These are phyloP conservation scores for Komagataella ulmi DNA, from an alignment of 805 yeast species.

Conservation along the genomic window DNA sequence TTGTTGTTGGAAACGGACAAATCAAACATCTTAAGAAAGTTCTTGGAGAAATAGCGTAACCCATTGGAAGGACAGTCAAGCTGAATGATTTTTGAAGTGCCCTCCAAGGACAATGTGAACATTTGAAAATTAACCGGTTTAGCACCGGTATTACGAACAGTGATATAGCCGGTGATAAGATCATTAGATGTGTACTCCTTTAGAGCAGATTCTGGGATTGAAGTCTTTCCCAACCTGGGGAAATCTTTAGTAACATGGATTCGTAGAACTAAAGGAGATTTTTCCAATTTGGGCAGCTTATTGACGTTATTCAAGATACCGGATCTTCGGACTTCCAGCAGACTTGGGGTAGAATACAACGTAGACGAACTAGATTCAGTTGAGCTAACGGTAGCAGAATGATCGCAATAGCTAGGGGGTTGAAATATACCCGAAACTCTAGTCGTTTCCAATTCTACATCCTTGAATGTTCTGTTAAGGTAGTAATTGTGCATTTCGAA, in stretches of 20 bases:
- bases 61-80: not conserved
- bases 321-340: not conserved
- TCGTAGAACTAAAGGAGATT: slow-evolving; percentile 12
- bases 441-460: slow-evolving; percentile 4
- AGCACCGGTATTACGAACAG: slow-evolving; percentile 25
- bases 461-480: slow-evolving; percentile 9
- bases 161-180: slow-evolving; percentile 41
- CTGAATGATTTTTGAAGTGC: slow-evolving; percentile 12
- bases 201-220: slow-evolving; percentile 18
- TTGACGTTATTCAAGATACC: slow-evolving; percentile 14
- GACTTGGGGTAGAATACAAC: not conserved
- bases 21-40: slow-evolving; percentile 2
- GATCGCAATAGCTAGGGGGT: slow-evolving; percentile 5
- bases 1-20: slow-evolving; percentile 23
- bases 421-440: not conserved
- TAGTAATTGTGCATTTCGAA: slow-evolving; percentile 49
- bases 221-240: slow-evolving; percentile 14
- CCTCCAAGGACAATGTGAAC: slow-evolving; percentile 48
- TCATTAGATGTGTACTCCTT: slow-evolving; percentile 61
- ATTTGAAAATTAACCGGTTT: slow-evolving; percentile 43
- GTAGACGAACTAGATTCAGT: not conserved
- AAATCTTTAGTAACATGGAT: slow-evolving; percentile 25
- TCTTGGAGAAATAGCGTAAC: not conserved
- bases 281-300: slow-evolving; percentile 9
- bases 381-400: not conserved